These are phyloP conservation scores for Teratosphaeria viscida DNA, from an alignment of 2,329 filamentous ascomycete species.

Conservation along the genomic window DNA sequence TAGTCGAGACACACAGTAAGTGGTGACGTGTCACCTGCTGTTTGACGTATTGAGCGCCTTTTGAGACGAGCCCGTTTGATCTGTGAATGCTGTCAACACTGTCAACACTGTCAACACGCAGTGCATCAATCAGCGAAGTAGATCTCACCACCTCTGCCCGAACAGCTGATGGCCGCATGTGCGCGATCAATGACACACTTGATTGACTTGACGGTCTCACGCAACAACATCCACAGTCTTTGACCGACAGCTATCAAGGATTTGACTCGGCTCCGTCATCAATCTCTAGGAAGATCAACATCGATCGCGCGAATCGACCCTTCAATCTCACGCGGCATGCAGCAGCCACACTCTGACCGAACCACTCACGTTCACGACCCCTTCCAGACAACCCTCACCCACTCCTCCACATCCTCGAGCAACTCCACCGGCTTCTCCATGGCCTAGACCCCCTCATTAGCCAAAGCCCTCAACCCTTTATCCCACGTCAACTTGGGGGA, in stretches of 20 bases:
- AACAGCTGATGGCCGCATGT: not conserved
- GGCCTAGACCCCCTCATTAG: constrained; percentile 15
- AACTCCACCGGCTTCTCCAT: constrained; percentile 26
- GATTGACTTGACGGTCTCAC: not conserved
- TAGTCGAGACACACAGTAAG: no score
- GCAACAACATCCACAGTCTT: not conserved
- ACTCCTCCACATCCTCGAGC: constrained; percentile 25
- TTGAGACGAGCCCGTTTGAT: no score
- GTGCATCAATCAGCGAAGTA: not conserved
- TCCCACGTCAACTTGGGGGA: not conserved
- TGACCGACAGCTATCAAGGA: not conserved
- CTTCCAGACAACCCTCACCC: constrained; percentile 22
- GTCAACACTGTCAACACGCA: no score
- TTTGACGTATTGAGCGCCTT: no score
- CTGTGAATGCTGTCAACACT: no score
- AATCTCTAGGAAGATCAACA: no score
- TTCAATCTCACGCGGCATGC: not conserved
- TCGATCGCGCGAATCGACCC: not conserved
- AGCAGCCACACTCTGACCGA: no score
- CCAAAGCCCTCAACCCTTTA: not conserved
- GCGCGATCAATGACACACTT: not conserved
- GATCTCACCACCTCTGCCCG: not conserved
- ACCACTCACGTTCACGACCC: constrained; percentile 4
- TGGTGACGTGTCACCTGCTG: not conserved
- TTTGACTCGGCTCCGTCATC: not conserved